A percentile compares a stretch with the other conserved stretches of the same genome.
These are phyloP conservation scores for Macaranga tanarius DNA, from an alignment of 441 rosid genomes.

Conservation along the genomic window DNA sequence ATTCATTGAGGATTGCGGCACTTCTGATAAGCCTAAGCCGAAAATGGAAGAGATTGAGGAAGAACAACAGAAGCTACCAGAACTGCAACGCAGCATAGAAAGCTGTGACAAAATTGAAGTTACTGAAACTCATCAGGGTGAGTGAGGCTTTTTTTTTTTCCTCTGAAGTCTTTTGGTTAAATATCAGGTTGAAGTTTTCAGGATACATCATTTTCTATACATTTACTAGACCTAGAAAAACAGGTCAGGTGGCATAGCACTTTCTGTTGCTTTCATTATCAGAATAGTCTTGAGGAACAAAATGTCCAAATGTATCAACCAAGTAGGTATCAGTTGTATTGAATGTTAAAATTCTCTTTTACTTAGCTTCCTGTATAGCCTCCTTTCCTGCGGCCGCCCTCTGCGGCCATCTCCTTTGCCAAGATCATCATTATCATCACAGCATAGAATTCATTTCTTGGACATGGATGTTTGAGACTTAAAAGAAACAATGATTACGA, in stretches of 20 bases:
- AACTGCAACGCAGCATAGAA: constrained; percentile 55
- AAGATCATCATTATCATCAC: too few species aligned
- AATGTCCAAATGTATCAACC: too few species aligned
- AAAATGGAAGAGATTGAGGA: constrained; percentile 48
- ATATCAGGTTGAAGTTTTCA: not conserved
- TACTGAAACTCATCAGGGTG: constrained; percentile 18
- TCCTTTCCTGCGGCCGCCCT: too few species aligned
- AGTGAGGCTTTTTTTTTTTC: constrained; percentile 2
- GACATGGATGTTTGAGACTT: too few species aligned
- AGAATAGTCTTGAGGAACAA: not conserved
- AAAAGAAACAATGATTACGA: too few species aligned
- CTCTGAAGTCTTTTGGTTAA: not conserved
- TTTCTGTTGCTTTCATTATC: not conserved
- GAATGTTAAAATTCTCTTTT: too few species aligned
- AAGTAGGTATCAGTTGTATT: too few species aligned
- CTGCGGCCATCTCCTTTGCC: too few species aligned
- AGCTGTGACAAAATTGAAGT: constrained; percentile 30
- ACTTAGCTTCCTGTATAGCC: too few species aligned
- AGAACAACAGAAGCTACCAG: constrained; percentile 69
- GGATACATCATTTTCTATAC: not conserved
- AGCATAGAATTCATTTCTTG: too few species aligned
- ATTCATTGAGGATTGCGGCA: constrained; percentile 26
- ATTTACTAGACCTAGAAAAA: constrained; percentile 10
- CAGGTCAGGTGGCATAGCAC: not conserved
- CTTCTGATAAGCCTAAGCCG: constrained; percentile 60